phyloP scores from a whole-genome alignment of 768 basidiomycete genomes.

The Boletus reticulatus region DNA sequence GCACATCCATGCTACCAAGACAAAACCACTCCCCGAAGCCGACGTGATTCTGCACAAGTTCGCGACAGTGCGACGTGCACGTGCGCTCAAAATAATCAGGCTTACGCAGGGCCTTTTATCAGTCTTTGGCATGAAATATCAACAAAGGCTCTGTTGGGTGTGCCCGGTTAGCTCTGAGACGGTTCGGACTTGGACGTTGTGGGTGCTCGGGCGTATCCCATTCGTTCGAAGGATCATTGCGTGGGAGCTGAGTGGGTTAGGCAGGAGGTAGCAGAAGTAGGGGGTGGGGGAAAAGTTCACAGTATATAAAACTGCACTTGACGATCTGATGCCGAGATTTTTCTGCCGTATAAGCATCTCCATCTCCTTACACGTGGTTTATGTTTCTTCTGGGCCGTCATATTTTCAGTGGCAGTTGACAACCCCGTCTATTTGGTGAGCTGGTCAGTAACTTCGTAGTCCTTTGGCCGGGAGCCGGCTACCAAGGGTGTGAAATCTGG shows the following conservation, averaged over 20 bases:
- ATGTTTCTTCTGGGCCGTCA: too few relatives aligned
- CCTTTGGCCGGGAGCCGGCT: too few relatives aligned
- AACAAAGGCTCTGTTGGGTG: conserved; percentile 14
- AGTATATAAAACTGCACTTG: too few relatives aligned
- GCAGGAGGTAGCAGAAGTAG: conserved; percentile 10
- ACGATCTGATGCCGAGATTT: too few relatives aligned
- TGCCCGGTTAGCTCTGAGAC: conserved; percentile 25
- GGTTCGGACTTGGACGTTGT: conserved; percentile 27
- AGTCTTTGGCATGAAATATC: conserved; percentile 21
- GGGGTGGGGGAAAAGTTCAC: too few relatives aligned
- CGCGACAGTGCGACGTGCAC: conserved; percentile 33
- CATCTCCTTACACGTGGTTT: too few relatives aligned
- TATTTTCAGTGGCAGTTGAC: too few relatives aligned
- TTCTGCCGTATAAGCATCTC: too few relatives aligned
- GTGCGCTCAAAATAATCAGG: conserved; percentile 40
- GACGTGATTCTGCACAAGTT: conserved; percentile 37
- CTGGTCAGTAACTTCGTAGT: too few relatives aligned
- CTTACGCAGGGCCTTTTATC: conserved; percentile 37
- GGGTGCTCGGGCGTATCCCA: conserved; percentile 16
- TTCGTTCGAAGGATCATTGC: conserved; percentile 11
- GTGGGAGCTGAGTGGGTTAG: conserved; percentile 24
- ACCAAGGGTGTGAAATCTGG: too few relatives aligned
- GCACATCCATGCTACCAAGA: conserved; percentile 27
- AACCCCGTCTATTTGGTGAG: too few relatives aligned
- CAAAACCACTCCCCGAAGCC: conserved; percentile 3